phyloP scores from a whole-genome alignment of 2,329 filamentous ascomycete species.

The Rhexocercosporidium sp. region DNA sequence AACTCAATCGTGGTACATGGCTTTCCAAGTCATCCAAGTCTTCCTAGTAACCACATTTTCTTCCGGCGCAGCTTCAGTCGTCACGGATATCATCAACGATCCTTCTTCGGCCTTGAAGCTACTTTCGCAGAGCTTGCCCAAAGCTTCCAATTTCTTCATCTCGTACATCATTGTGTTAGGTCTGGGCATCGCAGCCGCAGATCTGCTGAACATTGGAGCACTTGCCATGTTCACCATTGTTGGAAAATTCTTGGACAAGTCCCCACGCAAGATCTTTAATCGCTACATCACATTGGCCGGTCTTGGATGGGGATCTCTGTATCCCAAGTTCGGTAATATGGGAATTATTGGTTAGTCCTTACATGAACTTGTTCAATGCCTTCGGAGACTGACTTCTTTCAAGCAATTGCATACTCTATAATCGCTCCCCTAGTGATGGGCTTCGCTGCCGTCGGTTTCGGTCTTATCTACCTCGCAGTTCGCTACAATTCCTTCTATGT shows the following conservation, averaged over 20 bases:
- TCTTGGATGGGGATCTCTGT: constrained; percentile 81
- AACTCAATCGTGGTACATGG: constrained; percentile 89
- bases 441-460: constrained; percentile 80
- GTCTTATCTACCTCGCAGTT: constrained; percentile 83
- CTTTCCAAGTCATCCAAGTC: constrained; percentile 88
- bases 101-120: constrained; percentile 66
- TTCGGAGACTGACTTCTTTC: constrained; percentile 26
- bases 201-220: constrained; percentile 74
- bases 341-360: constrained; percentile 70
- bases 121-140: constrained; percentile 77
- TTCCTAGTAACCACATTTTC: constrained; percentile 87
- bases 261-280: constrained; percentile 78
- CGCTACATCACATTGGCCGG: constrained; percentile 77
- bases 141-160: constrained; percentile 91
- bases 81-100: constrained; percentile 64
- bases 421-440: constrained; percentile 85
- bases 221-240: constrained; percentile 75
- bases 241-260: constrained; percentile 76
- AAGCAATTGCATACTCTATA: constrained; percentile 82
- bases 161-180: constrained; percentile 95
- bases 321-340: constrained; percentile 82
- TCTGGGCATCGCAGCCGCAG: constrained; percentile 74
- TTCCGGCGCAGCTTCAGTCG: constrained; percentile 77
- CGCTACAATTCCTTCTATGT: constrained; percentile 91
- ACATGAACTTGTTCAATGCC: background rate